Percentiles rank a stretch among this genome's conserved stretches.
These are phyloP conservation scores for Penicillium sp. DNA, from an alignment of 2,329 filamentous ascomycete genomes.

Conservation along the genomic window DNA sequence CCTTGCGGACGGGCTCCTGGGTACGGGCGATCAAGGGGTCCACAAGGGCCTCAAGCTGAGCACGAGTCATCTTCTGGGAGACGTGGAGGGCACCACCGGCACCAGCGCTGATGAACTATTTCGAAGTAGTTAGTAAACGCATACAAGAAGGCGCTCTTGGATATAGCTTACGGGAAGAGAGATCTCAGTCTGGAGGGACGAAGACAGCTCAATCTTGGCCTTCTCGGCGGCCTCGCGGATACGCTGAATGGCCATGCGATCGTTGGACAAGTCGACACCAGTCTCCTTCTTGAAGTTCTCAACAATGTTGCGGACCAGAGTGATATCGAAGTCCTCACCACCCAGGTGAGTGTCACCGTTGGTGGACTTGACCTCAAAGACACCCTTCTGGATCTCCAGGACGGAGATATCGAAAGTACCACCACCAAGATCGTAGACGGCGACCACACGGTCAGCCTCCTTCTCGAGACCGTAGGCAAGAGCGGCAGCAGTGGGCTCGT, in stretches of 20 bases:
- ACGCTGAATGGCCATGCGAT: slow-evolving; percentile 98
- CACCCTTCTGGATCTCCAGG: slow-evolving; percentile 94
- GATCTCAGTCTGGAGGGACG: slow-evolving; percentile 92
- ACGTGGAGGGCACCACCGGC: slow-evolving; percentile 97
- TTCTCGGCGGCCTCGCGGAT: slow-evolving; percentile 98
- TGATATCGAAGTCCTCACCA: slow-evolving; percentile 97
- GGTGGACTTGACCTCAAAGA: slow-evolving; percentile 99
- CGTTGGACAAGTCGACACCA: slow-evolving; percentile 81
- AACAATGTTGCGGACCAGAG: slow-evolving; percentile 88
- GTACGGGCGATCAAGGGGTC: slow-evolving; percentile 85
- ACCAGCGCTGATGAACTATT: slow-evolving; percentile 87
- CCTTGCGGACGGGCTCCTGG: slow-evolving; percentile 92
- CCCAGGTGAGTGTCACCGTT: slow-evolving; percentile 98
- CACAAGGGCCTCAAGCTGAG: slow-evolving; percentile 91
- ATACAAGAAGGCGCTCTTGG: neutral
- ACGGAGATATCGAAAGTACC: slow-evolving; percentile 99
- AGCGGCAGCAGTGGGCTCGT: slow-evolving; percentile 95
- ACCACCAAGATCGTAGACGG: slow-evolving; percentile 97
- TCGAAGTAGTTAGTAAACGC: neutral
- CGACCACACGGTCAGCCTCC: slow-evolving; percentile 83
- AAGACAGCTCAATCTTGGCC: slow-evolving; percentile 98
- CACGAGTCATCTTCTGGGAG: slow-evolving; percentile 88
- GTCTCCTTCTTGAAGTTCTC: slow-evolving; percentile 96
- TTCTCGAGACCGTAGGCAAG: slow-evolving; percentile 96
- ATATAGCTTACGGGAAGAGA: neutral